These are phyloP conservation scores for Colletotrichum acutatum DNA, from an alignment of 2,329 filamentous ascomycete species.

Conservation along the genomic window DNA sequence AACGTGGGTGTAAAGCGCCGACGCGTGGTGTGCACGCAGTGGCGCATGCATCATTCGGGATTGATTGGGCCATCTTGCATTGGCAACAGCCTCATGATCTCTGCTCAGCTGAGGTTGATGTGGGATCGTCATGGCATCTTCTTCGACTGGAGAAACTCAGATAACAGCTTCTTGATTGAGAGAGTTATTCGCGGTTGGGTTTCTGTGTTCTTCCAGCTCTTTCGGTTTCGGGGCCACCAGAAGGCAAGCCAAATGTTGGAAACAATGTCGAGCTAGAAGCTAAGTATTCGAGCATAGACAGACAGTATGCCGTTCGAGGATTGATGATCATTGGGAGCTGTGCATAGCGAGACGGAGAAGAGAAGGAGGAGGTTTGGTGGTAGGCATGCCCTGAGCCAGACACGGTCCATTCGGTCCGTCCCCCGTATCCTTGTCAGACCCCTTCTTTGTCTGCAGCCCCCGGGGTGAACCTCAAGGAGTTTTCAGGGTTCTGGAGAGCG, in stretches of 20 bases:
- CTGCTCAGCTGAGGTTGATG: background rate
- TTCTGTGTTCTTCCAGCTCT: background rate
- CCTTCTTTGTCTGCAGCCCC: background rate
- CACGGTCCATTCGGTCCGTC: background rate
- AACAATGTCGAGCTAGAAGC: background rate
- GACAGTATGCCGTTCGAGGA: no score
- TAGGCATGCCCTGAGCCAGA: background rate
- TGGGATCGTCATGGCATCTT: constrained; percentile 14
- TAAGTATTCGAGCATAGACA: background rate
- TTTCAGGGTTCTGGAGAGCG: background rate
- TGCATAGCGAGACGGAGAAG: background rate
- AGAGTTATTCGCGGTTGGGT: background rate
- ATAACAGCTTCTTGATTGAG: background rate
- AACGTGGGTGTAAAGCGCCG: background rate
- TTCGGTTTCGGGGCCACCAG: background rate
- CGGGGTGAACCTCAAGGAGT: background rate
- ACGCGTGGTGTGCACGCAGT: background rate
- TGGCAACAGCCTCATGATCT: constrained; percentile 32
- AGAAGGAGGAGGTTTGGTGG: background rate
- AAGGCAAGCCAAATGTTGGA: background rate
- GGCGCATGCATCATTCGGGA: constrained; percentile 1
- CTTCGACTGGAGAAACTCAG: background rate
- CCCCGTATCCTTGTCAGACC: background rate
- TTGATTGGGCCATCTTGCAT: constrained; percentile 18
- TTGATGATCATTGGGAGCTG: background rate